phyloP scores from a whole-genome alignment of 345 rosid species.

The Acer campestre region DNA sequence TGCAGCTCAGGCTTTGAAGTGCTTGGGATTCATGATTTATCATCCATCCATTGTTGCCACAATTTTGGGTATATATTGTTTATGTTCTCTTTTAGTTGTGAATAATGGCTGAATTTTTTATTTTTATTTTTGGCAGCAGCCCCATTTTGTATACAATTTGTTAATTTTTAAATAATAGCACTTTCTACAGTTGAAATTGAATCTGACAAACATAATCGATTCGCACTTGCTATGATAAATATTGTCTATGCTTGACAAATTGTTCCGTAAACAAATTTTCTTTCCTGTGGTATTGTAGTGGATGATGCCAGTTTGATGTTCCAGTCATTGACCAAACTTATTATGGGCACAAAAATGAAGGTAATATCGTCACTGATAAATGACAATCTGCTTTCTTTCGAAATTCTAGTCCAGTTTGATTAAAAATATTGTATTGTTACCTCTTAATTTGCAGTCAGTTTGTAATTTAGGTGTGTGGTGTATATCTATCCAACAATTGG shows the following conservation, averaged over 20 bases:
- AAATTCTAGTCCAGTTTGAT: not conserved
- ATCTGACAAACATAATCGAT: not conserved
- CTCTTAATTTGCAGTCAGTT: constrained; percentile 38
- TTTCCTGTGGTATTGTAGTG: constrained; percentile 28
- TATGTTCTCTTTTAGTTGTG: too few relatives aligned
- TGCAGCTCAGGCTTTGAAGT: constrained; percentile 63
- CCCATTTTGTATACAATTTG: too few relatives aligned
- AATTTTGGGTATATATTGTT: constrained; percentile 33
- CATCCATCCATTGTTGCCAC: constrained; percentile 43
- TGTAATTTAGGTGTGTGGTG: constrained; percentile 65
- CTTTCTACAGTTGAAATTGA: not conserved
- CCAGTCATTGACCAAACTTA: constrained; percentile 41
- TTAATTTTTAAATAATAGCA: not conserved
- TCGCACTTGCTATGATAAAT: too few relatives aligned
- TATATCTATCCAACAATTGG: constrained; percentile 57
- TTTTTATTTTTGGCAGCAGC: too few relatives aligned
- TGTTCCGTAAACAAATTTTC: not conserved
- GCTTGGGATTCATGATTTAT: constrained; percentile 57
- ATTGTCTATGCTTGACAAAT: not conserved
- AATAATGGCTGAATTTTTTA: too few relatives aligned
- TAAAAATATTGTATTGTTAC: constrained; percentile 9
- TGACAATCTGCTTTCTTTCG: not conserved
- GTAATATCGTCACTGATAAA: constrained; percentile 12
- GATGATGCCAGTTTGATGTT: constrained; percentile 35
- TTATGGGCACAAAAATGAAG: constrained; percentile 47